Base-by-base conservation (phyloP, 768 basidiomycete genomes). In the Trametes maxima region DNA sequence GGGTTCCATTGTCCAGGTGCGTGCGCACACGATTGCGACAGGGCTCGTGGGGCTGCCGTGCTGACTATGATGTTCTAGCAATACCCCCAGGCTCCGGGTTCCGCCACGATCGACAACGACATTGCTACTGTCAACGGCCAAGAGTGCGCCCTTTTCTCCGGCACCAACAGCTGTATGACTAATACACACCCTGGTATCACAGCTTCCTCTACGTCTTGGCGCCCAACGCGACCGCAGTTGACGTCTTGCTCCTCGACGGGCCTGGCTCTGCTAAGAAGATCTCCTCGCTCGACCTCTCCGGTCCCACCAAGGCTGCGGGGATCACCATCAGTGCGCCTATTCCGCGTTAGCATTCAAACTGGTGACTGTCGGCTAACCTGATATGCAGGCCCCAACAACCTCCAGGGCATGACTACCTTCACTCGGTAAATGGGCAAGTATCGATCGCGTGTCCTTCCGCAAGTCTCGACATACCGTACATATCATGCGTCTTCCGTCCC, bases 191-290 rank as follows among this genome's bases (percentile, higher is more conserved):
- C 22, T 13, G 21, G 3, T 44, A 36, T 43, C 45, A 11, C 57
- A 80, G 79, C 68, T 79, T 78, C 71, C 67, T 79, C 57, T 78
- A 78, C 67, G 69, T 79, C 37, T 63, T 80, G 45, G 69, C 73
- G 2, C 72, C 79, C 2, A 76, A 75, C 63, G 70, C 70, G 22
- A 78, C 78, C 0, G 69, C 74, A 5, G 68, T 82, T 52, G 70
- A 76, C n/a, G 79, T 79, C 35, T 51, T 79, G 21, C 69, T 75
- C 19, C 72, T 80, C 43, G 68, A 73, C 45, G 78, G 69, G 3
- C 75, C 77, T 14, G 79, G 79, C 8, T 51, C 73, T 51, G 74
- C 74, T 0, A 51, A 65, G 49, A 67, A 67, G 42, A 63, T 77
- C 59, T 73, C 73, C 61, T 65, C 71, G 12, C 63, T 78, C 39